phyloP scores from a whole-genome alignment of 148 eudicot species.

The Suaeda aralocaspica region DNA sequence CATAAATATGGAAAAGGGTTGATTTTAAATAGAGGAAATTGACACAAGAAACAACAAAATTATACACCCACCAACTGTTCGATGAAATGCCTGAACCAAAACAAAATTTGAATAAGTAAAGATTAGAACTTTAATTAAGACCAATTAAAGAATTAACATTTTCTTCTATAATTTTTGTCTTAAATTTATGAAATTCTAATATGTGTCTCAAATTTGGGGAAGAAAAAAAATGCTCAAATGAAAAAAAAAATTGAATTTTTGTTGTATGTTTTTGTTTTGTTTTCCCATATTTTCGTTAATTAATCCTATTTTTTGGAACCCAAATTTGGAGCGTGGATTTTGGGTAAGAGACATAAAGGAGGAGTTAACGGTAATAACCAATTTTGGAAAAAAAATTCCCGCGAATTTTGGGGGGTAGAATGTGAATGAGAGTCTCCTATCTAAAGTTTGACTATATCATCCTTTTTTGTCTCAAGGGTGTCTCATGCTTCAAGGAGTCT shows the following conservation, averaged over 20 bases:
- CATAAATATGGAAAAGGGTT: not conserved
- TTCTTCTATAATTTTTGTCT: not conserved
- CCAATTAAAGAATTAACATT: not conserved
- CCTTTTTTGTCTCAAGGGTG: no score
- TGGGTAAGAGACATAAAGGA: no score
- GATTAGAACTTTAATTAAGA: not conserved
- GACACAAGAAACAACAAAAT: not conserved
- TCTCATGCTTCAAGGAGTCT: no score
- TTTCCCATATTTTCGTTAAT: not conserved
- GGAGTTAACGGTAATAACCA: no score
- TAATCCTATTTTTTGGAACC: not conserved
- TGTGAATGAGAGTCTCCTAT: no score
- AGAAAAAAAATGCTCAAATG: not conserved
- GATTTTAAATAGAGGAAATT: no score
- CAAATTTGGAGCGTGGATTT: not conserved
- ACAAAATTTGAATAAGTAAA: not conserved
- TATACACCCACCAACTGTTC: slow-evolving; percentile 4
- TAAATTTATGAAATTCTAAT: not conserved
- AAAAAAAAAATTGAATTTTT: not conserved
- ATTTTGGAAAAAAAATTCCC: no score
- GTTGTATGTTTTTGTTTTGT: not conserved
- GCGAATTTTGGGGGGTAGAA: no score
- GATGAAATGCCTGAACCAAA: slow-evolving; percentile 16
- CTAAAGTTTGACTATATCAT: no score
- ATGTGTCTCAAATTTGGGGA: not conserved